Evolutionary conservation across 495 filamentous ascomycete genomes (phyloP), one percentile per base, ranked within the genome.

Genomic region (Hypoxylon fuscum): DNA sequence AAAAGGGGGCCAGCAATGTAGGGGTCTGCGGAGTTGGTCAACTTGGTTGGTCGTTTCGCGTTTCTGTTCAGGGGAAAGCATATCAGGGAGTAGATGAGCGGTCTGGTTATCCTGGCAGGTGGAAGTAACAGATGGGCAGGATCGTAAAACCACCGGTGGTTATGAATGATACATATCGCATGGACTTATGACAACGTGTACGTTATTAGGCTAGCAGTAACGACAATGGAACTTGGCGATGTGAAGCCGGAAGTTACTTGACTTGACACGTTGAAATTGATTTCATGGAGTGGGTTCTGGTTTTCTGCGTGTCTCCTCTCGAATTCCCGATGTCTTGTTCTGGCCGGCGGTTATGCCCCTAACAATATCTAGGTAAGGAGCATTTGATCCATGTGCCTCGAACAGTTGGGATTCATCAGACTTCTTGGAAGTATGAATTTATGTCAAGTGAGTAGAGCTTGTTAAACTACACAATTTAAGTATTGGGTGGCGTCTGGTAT

Each of bases 101-200:
- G 18, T 34, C 31, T n/a, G 43, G n/a, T 20, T n/a, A 32, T 35
- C 12, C 47, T 18, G 48, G 40, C 31, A 17, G 21, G 20, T 17
- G 34, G 37, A 46, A 22, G 21, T 20, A 35, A 27, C 32, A 27
- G 35, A 31, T 34, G 23, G 35, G 29, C 41, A n/a, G n/a, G n/a
- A n/a, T n/a, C 34, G 45, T 17, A 57, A 32, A 58, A 47, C n/a
- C n/a, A 54, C 41, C 35, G 23, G 35, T 40, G 48, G 51, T 55
- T 17, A 47, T n/a, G 41, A 47, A 18, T 50, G 18, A 32, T 32
- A 32, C 25, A 25, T 27, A 41, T 56, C 22, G 45, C 22, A 53
- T 43, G 53, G 61, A 31, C 41, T 64, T 64, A 53, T 53, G 54
- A 59, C 10, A 43, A 42, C 23, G 48, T 50, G 55, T 59, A 55